Base-by-base conservation (phyloP, 768 basidiomycete genomes). In the Kwoniella botswanensis region DNA sequence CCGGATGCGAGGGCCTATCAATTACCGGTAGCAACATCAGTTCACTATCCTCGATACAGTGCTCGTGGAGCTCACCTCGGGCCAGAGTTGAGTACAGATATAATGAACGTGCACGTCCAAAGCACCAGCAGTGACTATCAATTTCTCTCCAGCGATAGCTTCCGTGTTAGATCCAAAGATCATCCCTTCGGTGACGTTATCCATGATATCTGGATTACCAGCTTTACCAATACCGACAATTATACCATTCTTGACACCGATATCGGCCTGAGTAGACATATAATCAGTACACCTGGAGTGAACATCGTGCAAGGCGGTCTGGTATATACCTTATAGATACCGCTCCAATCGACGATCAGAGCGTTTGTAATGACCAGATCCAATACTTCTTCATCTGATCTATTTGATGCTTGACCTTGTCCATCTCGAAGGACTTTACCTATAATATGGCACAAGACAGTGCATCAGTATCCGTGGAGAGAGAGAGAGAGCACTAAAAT, bases 341-440 rank as follows among this genome's bases (percentile, higher is more conserved):
- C 94, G 41, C 89, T 89, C 92, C 93, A 98, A 82, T 99, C 95
- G 50, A 99, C 84, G 72, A 99, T 91, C 62, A 99, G 86, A 2
- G 93, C 94, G 79, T 97, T 98, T 53, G 94, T 98, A 81, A 99
- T 94, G 67, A 98, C 90, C 24, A 97, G 88, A 81, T 99, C 96
- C 57, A 98, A 88, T 0, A 90, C 87, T 59, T 92, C 90, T 0
- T 78, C 74, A 10, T 91, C 88, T 0, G 88, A 86, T 13, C 89
- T 85, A 73, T 92, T 89, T 1, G 91, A 92, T 0, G 90, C 90
- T 82, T 98, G 95, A 9, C 95, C 97, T 92, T 97, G 96, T 5
- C 97, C 97, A 78, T 98, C 97, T 24, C 96, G 90, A 63, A 98
- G 92, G 1, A 91, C 88, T 84, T 98, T 98, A 18, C 94, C 93